Base-by-base conservation (phyloP, 352 stramenopile genomes). In the Phytophthora megakarya region DNA sequence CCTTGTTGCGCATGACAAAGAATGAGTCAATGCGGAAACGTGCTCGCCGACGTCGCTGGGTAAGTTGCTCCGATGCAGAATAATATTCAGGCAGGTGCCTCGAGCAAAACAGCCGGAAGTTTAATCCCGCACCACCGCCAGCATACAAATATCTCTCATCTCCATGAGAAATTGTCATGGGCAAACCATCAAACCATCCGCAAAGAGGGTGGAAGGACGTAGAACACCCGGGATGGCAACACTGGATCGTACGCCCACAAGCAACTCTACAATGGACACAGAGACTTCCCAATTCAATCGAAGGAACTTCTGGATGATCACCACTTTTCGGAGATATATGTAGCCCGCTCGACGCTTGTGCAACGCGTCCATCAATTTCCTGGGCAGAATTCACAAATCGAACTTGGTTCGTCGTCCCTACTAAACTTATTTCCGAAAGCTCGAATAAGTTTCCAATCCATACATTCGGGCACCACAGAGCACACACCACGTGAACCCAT, bases 401-500 rank as follows among this genome's bases (percentile, higher is more conserved):
- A 26, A 63, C 47, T 54, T 73, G 58, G 42, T 73, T 73, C 3
- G 61, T 65, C 6, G 56, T 67, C 15, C 79, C 68, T 11, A 90
- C 73, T 15, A 96, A 65, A 46, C 73, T 86, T 72, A 96, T 94
- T n/a, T 89, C 83, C 9, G 74, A 80, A 37, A 96, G 75, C 15
- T 77, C 75, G 18, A 82, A 81, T 15, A 97, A 63, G 52, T 96
- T 90, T 2, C 77, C 86, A 59, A 97, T 93, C 75, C 83, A 94
- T 4, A 93, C 78, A 39, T 88, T 91, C 4, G 90, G 90, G 43
- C 83, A 93, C 82, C 88, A 96, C n/a, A 97, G 50, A n/a, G 86
- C 85, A 46, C 90, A 97, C 11, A 94, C 78, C 5, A 97, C 76
- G 33, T 97, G 90, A 0, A 95, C 88, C 87, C 88, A 97, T 42